Percentiles rank a stretch among this genome's conserved stretches.
phyloP scores from a whole-genome alignment of 306 rosid species.

The Vigna trinervia region DNA sequence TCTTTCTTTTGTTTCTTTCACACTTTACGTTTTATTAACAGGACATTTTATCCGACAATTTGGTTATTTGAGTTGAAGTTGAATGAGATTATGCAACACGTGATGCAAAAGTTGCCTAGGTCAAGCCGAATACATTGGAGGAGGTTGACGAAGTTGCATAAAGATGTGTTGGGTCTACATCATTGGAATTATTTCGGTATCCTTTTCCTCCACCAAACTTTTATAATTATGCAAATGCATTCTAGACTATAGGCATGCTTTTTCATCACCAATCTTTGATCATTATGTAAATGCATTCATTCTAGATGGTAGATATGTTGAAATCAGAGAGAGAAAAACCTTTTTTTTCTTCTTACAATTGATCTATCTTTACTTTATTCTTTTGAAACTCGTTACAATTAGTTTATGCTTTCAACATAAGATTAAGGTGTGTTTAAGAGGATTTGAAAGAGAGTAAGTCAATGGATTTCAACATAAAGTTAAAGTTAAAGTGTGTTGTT shows the following conservation, averaged over 20 bases:
- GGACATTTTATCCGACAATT: conserved; percentile 10
- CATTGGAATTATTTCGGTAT: neutral
- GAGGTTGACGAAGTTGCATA: neutral
- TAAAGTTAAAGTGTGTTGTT: no score
- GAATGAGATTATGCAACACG: neutral
- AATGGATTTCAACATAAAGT: no score
- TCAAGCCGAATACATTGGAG: neutral
- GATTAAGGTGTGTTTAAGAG: no score
- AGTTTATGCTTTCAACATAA: no score
- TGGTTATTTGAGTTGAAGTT: conserved; percentile 21
- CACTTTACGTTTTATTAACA: neutral
- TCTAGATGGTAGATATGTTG: neutral
- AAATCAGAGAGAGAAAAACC: no score
- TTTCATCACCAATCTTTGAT: conserved; percentile 27
- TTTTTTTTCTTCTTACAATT: no score
- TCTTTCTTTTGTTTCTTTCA: neutral
- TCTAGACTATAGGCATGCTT: conserved; percentile 1
- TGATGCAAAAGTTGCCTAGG: conserved; percentile 16
- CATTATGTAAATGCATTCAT: neutral
- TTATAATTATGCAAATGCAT: neutral
- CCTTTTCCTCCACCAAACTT: conserved; percentile 9
- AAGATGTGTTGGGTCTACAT: conserved; percentile 12
- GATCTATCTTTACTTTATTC: no score
- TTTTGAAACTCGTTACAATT: no score
- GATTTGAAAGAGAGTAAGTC: no score